phyloP scores from a whole-genome alignment of 805 yeast species.

The Wickerhamomyces pijperi region DNA sequence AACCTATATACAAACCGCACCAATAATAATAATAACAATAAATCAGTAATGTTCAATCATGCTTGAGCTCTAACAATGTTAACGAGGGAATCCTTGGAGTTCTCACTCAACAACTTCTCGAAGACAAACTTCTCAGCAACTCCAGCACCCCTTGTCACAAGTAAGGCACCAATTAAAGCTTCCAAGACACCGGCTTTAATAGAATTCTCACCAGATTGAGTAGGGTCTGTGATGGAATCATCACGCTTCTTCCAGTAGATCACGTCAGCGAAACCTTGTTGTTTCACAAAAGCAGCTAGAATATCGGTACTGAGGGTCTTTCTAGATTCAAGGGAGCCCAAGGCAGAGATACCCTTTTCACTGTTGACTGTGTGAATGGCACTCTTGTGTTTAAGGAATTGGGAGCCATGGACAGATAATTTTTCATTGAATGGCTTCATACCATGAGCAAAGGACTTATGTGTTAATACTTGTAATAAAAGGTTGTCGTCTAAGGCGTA shows the following conservation, averaged over 20 bases:
- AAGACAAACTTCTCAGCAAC: constrained; percentile 49
- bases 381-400: constrained; percentile 37
- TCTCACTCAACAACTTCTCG: constrained; percentile 29
- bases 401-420: constrained; percentile 61
- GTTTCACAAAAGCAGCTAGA: constrained; percentile 41
- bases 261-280: constrained; percentile 34
- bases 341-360: constrained; percentile 28
- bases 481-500: constrained; percentile 48
- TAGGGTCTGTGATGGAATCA: constrained; percentile 30
- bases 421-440: constrained; percentile 82
- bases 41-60: no score
- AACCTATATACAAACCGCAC: background rate
- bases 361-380: constrained; percentile 20
- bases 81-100: constrained; percentile 13
- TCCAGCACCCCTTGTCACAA: constrained; percentile 46
- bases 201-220: constrained; percentile 43
- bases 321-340: constrained; percentile 48
- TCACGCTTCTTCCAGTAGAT: constrained; percentile 61
- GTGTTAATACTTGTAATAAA: constrained; percentile 75
- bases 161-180: constrained; percentile 62
- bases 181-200: constrained; percentile 41
- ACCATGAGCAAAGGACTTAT: constrained; percentile 92
- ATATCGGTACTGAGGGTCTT: constrained; percentile 38
- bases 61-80: constrained; percentile 4
- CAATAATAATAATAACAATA: no score